Evolutionary conservation across 345 rosid genomes (phyloP).

Genomic region (Corchorus capsularis): DNA sequence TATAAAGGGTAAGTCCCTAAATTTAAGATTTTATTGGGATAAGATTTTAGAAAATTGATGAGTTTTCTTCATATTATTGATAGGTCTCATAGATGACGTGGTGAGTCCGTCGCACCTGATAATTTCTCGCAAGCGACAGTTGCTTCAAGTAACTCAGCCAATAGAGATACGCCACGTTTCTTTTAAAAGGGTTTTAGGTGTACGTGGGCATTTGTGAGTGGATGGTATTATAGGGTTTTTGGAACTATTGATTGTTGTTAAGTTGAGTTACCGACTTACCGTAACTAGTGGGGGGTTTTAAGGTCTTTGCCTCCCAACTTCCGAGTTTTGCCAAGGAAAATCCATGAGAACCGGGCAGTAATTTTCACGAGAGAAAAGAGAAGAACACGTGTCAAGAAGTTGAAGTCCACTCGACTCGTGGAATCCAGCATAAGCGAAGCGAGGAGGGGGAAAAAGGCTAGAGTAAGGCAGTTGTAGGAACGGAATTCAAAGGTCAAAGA

Average conservation of each 20-base stretch:
- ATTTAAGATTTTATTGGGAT: too few species aligned
- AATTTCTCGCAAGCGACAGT: not conserved
- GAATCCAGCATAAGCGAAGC: not conserved
- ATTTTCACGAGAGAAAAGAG: not conserved
- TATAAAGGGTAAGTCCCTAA: too few species aligned
- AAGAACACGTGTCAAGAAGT: not conserved
- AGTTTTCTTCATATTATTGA: too few species aligned
- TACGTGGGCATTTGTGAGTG: not conserved
- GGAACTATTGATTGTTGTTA: not conserved
- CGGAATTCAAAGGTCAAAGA: constrained; percentile 12
- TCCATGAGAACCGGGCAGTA: not conserved
- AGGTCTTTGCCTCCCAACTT: not conserved
- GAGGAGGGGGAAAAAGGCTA: too few species aligned
- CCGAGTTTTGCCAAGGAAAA: not conserved
- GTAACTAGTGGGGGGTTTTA: not conserved
- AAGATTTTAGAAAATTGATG: too few species aligned
- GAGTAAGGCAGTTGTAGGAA: not conserved
- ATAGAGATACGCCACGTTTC: not conserved
- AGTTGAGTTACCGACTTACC: not conserved
- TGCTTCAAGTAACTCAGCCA: not conserved
- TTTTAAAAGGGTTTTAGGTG: not conserved
- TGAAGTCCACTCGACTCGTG: not conserved
- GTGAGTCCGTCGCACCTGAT: too few species aligned
- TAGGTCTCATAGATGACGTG: too few species aligned
- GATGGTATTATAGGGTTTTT: not conserved